Percentiles rank a stretch among this genome's conserved stretches.
Conservation (phyloP, 148 eudicot genomes). For the Cornus florida region DNA sequence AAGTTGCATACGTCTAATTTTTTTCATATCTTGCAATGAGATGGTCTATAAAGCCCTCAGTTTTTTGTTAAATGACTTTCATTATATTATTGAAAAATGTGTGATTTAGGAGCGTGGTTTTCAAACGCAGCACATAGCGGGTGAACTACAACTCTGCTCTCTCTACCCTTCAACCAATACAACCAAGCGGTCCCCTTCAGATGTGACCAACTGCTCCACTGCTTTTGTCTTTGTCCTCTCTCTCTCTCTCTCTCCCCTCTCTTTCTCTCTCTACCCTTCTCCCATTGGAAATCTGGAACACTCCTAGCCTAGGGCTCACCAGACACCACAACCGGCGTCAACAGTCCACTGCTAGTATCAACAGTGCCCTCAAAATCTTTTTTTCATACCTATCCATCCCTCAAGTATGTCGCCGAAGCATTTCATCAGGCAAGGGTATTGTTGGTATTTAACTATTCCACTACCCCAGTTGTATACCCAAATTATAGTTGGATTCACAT, state of each 20-base stretch:
- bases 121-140: neutral
- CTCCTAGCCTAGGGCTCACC: neutral
- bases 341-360: neutral
- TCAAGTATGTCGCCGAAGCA: neutral
- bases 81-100: too few relatives aligned
- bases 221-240: conserved; percentile 12
- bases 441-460: neutral
- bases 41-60: too few relatives aligned
- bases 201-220: conserved; percentile 31
- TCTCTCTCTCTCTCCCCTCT: neutral
- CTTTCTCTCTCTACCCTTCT: neutral
- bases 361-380: neutral
- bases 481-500: conserved; percentile 5
- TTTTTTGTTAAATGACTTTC: too few relatives aligned
- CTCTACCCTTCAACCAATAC: conserved; percentile 9
- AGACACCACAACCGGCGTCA: neutral
- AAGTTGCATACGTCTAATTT: too few relatives aligned
- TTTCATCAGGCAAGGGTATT: neutral
- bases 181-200: conserved; percentile 19
- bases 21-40: too few relatives aligned
- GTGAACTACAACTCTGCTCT: neutral
- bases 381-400: neutral
- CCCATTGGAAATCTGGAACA: neutral
- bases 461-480: neutral
- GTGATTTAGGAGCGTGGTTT: neutral